Evolutionary conservation across 2,329 filamentous ascomycete genomes (phyloP).

Genomic region (Fusarium mexicanum): DNA sequence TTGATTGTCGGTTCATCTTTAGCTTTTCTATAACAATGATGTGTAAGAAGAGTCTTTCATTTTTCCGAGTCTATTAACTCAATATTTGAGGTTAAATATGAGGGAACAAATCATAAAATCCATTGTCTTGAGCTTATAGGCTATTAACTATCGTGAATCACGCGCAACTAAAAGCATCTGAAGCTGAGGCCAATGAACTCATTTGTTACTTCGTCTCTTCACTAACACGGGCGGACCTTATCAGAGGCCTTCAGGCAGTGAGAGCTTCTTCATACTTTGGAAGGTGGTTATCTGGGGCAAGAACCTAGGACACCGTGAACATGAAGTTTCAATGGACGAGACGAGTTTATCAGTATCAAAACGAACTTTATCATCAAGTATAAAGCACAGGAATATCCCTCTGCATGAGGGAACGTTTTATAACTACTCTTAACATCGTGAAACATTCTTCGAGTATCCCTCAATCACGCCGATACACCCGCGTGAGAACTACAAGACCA

Average conservation of each 20-base stretch:
- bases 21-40: no score
- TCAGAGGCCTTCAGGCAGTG: not conserved
- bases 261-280: not conserved
- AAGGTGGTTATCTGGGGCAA: not conserved
- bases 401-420: not conserved
- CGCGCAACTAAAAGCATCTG: not conserved
- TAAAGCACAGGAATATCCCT: not conserved
- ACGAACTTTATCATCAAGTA: not conserved
- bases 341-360: not conserved
- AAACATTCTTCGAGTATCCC: slow-evolving; percentile 9
- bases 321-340: not conserved
- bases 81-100: no score
- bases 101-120: not conserved
- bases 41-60: no score
- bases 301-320: not conserved
- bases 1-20: not conserved
- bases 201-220: not conserved
- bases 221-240: not conserved
- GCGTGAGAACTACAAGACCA: not conserved
- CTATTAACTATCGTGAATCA: not conserved
- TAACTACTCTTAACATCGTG: not conserved
- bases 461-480: not conserved
- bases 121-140: not conserved
- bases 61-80: not conserved
- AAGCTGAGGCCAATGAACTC: not conserved